Conservation (phyloP, 345 rosid genomes). For the Sonneratia alba region DNA sequence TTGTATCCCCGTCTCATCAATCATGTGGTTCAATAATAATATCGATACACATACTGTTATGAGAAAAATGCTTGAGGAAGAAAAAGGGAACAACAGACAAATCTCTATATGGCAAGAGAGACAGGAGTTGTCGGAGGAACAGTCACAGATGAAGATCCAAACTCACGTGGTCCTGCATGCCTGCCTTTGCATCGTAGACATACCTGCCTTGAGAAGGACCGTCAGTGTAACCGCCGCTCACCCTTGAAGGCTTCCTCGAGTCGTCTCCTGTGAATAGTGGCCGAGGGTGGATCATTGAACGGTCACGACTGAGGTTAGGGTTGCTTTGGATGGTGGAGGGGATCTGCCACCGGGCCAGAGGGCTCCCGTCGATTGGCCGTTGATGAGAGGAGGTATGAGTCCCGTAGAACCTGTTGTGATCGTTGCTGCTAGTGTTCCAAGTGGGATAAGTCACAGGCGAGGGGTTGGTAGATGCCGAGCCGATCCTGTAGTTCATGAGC, state of each 20-base stretch:
- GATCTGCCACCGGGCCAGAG: conserved; percentile 63
- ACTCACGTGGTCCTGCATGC: conserved; percentile 75
- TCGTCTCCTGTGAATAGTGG: conserved; percentile 31
- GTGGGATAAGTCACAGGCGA: conserved; percentile 37
- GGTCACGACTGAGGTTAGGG: conserved; percentile 25
- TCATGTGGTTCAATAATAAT: background rate
- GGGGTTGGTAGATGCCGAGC: conserved; percentile 8
- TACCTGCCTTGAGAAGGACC: conserved; percentile 25
- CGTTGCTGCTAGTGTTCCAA: conserved; percentile 26
- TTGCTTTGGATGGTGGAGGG: conserved; percentile 34
- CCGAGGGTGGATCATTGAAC: conserved; percentile 21
- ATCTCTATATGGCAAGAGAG: background rate
- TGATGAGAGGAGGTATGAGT: conserved; percentile 25
- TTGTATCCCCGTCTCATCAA: conserved; percentile 1
- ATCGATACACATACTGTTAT: background rate
- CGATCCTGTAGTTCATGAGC: conserved; percentile 43
- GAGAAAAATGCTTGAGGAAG: background rate
- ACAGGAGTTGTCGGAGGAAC: background rate
- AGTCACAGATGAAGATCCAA: conserved; percentile 91
- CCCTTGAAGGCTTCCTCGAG: conserved; percentile 10
- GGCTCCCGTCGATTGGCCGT: conserved; percentile 63
- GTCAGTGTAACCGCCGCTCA: conserved; percentile 14
- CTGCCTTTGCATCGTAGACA: conserved; percentile 40
- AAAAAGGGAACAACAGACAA: background rate
- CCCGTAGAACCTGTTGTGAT: conserved; percentile 39